Percentiles rank a stretch among this genome's conserved stretches.
Evolutionary conservation across 306 rosid species (phyloP).

Genomic region (Vigna reflexopilosa): DNA sequence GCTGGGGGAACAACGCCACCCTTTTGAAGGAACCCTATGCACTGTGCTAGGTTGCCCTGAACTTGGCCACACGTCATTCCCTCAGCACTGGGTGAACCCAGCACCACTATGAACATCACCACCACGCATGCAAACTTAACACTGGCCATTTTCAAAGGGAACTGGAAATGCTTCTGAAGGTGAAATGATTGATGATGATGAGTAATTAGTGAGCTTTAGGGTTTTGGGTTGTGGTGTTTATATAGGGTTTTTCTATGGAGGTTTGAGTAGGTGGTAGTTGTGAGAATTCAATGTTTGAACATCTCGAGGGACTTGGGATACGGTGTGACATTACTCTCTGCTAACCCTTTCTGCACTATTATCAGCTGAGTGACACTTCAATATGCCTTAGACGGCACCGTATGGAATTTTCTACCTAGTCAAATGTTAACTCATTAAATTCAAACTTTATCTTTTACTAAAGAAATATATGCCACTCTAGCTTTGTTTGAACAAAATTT

Average conservation of each 20-base stretch:
- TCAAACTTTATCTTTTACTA: not conserved
- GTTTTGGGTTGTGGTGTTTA: conserved; percentile 4
- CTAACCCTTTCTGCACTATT: not conserved
- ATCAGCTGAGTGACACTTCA: not conserved
- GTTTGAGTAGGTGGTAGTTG: conserved; percentile 38
- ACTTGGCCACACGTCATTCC: conserved; percentile 56
- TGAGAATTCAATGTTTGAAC: conserved; percentile 17
- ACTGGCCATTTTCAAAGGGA: conserved; percentile 36
- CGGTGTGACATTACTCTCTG: conserved; percentile 16
- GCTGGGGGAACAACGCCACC: conserved; percentile 23
- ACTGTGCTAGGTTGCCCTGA: not conserved
- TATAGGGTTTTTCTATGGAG: conserved; percentile 20
- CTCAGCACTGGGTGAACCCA: conserved; percentile 41
- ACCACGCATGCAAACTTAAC: conserved; percentile 43
- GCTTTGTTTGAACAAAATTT: too few species aligned
- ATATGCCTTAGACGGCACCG: not conserved
- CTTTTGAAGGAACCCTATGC: conserved; percentile 7
- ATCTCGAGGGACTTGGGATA: conserved; percentile 42
- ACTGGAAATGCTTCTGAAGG: not conserved
- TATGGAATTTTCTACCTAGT: not conserved
- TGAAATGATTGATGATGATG: not conserved
- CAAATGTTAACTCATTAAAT: not conserved
- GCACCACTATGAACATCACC: conserved; percentile 42
- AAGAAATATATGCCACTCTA: too few species aligned
- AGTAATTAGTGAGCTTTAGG: not conserved